These are phyloP conservation scores for Kodamaea fungicola DNA, from an alignment of 1,139 yeast genomes.

Conservation along the genomic window DNA sequence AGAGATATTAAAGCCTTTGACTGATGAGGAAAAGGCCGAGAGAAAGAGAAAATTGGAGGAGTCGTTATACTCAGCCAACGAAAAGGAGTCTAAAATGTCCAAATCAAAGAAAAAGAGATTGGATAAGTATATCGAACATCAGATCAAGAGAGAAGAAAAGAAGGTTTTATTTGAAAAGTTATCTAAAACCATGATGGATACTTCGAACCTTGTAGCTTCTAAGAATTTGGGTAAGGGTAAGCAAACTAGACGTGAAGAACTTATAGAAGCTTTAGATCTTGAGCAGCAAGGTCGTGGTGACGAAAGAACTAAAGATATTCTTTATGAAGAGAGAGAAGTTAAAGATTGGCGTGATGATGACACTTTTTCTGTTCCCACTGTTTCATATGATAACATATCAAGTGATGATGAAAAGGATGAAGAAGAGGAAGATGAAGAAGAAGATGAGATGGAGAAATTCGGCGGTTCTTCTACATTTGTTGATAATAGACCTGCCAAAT, in stretches of 20 bases:
- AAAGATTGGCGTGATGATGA: constrained; percentile 50
- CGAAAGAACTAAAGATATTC: constrained; percentile 56
- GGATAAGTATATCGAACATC: constrained; percentile 82
- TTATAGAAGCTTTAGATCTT: constrained; percentile 69
- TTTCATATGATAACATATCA: neutral
- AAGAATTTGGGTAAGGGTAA: constrained; percentile 76
- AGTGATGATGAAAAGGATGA: constrained; percentile 1
- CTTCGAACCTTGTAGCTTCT: constrained; percentile 63
- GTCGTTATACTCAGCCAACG: constrained; percentile 50
- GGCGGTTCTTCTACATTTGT: constrained; percentile 50
- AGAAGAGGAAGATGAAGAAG: constrained; percentile 9
- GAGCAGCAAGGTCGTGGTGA: constrained; percentile 74
- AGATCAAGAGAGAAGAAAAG: constrained; percentile 85
- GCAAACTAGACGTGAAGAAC: constrained; percentile 66
- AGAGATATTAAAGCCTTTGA: constrained; percentile 49
- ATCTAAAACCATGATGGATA: constrained; percentile 68
- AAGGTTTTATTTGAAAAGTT: constrained; percentile 72
- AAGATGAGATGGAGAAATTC: constrained; percentile 7
- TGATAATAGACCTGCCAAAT: constrained; percentile 66
- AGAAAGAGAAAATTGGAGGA: constrained; percentile 66
- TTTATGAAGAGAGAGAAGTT: constrained; percentile 68
- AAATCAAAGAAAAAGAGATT: constrained; percentile 71
- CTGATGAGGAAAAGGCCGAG: constrained; percentile 56
- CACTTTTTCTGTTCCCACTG: neutral
- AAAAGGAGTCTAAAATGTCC: constrained; percentile 64